Percentiles rank a stretch among this genome's conserved stretches.
These are phyloP conservation scores for Kuraishia molischiana DNA, from an alignment of 805 yeast species.

Conservation along the genomic window DNA sequence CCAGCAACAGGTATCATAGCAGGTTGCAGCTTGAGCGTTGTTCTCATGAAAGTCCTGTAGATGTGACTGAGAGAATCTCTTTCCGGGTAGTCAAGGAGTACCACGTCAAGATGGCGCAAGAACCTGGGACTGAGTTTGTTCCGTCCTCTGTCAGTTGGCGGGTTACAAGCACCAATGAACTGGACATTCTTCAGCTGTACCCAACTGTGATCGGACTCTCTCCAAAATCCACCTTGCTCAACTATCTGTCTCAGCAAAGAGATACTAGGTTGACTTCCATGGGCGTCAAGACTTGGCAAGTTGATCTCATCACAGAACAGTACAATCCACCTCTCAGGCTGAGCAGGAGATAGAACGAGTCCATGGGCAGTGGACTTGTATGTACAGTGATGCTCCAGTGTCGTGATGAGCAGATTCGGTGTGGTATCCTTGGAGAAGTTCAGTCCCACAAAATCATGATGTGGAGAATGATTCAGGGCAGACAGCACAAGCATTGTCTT, in stretches of 20 bases:
- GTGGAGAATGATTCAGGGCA: slow-evolving; percentile 48
- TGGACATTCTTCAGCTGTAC: slow-evolving; percentile 53
- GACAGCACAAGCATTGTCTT: slow-evolving; percentile 85
- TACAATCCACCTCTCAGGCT: slow-evolving; percentile 61
- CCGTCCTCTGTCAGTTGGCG: slow-evolving; percentile 77
- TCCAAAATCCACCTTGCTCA: slow-evolving; percentile 75
- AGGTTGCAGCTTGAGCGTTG: slow-evolving; percentile 54
- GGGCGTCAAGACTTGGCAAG: slow-evolving; percentile 61
- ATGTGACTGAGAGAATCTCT: slow-evolving; percentile 51
- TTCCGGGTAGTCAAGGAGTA: slow-evolving; percentile 78
- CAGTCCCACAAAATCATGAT: slow-evolving; percentile 52
- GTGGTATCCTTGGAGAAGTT: slow-evolving; percentile 80
- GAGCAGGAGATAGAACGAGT: slow-evolving; percentile 42
- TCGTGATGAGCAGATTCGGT: slow-evolving; percentile 46
- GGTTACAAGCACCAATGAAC: slow-evolving; percentile 94
- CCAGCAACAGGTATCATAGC: slow-evolving; percentile 42
- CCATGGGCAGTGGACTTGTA: slow-evolving; percentile 48
- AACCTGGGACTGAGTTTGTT: slow-evolving; percentile 47
- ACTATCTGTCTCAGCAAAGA: slow-evolving; percentile 66
- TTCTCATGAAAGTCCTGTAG: slow-evolving; percentile 46
- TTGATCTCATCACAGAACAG: slow-evolving; percentile 90
- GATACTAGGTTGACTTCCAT: slow-evolving; percentile 65
- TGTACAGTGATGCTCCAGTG: slow-evolving; percentile 66
- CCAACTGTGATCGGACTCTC: slow-evolving; percentile 51
- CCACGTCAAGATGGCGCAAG: slow-evolving; percentile 50